Base-by-base conservation (phyloP, 768 basidiomycete species). In the Auricularia cornea region DNA sequence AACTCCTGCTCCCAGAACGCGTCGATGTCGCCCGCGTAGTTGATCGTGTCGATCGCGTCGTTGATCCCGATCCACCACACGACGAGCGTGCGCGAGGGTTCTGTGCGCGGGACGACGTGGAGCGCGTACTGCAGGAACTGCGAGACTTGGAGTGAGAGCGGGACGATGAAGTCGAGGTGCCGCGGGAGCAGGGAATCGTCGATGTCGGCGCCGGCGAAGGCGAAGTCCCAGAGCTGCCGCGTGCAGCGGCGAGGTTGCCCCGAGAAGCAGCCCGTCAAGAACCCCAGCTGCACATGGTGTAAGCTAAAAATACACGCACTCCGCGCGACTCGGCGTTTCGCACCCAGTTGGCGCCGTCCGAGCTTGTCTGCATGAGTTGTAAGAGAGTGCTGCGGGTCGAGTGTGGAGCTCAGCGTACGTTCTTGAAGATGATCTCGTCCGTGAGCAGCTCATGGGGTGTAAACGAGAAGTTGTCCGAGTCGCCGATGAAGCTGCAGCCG, bases 51-150 rank as follows among this genome's bases (percentile, higher is more conserved):
- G 10, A 82, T 80, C 10, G 81, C 82, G 66, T 84, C 83, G 71
- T 83, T 84, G 62, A 83, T 83, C 14, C 83, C 83, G 62, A 83
- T 83, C 81, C 81, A 84, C 83, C 83, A 84, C 3, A 76, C 73
- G 5, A 80, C 78, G 31, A 84, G 69, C 2, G 82, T 82, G 62
- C 80, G 69, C 14, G 66, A 72, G 1, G 68, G 8, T n/a, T 52
- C 60, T 2, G 79, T 79, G 65, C 80, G 80, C 2, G 82, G 80
- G 10, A 83, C 70, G 26, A 81, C 72, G 31, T 74, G 68, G 6
- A 80, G 74, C 0, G 78, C 82, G 66, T 77, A 81, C 4, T 68
- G 65, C 14, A 69, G 69, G 79, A 79, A 84, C 69, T 83, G 82
- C 38, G 75, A 74, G 5, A 83, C 82, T 65, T 83, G 78, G 57